phyloP scores from a whole-genome alignment of 257 asterid genomes.

The Ballota nigra region DNA sequence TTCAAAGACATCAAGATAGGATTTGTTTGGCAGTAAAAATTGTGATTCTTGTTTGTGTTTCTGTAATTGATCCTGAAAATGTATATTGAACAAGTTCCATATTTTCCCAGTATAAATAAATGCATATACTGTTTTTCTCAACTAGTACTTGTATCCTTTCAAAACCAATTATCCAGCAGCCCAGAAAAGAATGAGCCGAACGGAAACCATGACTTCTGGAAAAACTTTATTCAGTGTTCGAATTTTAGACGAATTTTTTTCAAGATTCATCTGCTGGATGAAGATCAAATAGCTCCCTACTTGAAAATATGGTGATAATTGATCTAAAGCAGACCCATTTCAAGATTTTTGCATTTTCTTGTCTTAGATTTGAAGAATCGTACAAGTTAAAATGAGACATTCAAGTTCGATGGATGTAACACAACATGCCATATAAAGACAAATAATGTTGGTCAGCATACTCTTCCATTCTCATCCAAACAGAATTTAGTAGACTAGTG shows the following conservation, averaged over 20 bases:
- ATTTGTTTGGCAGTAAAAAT: not conserved
- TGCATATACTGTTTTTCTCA: not conserved
- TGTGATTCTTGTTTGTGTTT: not conserved
- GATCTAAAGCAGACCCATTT: not conserved
- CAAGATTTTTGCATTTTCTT: not conserved
- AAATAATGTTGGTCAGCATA: not conserved
- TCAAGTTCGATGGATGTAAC: conserved; percentile 18
- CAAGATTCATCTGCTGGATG: not conserved
- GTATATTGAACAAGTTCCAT: conserved; percentile 1
- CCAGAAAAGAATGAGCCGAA: not conserved
- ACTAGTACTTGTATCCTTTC: not conserved
- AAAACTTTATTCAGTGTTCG: too few species aligned
- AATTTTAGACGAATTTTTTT: too few species aligned
- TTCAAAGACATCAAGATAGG: not conserved
- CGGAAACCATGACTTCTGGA: not conserved
- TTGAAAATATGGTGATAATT: not conserved
- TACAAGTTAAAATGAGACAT: not conserved
- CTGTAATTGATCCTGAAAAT: not conserved
- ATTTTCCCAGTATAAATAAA: not conserved
- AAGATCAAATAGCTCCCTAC: not conserved
- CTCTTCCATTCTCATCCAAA: not conserved
- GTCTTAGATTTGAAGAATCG: conserved; percentile 7
- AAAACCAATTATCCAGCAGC: too few species aligned
- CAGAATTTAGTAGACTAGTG: conserved; percentile 1
- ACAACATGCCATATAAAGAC: conserved; percentile 16